phyloP scores from a whole-genome alignment of 768 basidiomycete genomes.

The Suillus weaverae region DNA sequence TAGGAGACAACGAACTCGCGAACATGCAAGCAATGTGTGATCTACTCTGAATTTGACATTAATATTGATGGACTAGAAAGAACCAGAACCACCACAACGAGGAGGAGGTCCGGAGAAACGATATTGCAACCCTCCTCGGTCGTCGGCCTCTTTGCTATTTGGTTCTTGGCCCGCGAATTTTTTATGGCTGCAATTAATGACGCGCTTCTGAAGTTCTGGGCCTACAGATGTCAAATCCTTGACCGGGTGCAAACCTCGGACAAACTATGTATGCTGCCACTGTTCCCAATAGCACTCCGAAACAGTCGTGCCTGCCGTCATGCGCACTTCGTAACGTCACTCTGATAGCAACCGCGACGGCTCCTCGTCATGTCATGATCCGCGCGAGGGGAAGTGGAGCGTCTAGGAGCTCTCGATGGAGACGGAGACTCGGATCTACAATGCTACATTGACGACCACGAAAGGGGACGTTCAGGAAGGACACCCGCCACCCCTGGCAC shows the following conservation, averaged over 20 bases:
- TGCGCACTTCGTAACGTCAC: neutral
- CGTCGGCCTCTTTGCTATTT: neutral
- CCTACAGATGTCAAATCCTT: neutral
- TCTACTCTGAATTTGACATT: neutral
- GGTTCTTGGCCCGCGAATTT: neutral
- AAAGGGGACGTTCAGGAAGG: neutral
- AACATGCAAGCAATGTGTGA: neutral
- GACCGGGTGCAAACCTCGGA: neutral
- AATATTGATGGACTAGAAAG: neutral
- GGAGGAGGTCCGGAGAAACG: neutral
- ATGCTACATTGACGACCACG: neutral
- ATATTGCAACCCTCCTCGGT: neutral
- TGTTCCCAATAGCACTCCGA: neutral
- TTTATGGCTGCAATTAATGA: neutral
- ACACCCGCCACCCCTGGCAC: neutral
- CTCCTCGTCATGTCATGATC: neutral
- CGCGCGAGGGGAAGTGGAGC: neutral
- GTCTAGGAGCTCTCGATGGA: neutral
- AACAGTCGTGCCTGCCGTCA: neutral
- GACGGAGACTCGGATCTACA: neutral
- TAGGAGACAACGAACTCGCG: neutral
- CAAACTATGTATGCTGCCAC: neutral
- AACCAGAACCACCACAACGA: neutral
- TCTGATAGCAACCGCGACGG: neutral
- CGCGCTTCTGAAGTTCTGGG: neutral